phyloP scores from a whole-genome alignment of 257 asterid species.

The Osmanthus fragrans region DNA sequence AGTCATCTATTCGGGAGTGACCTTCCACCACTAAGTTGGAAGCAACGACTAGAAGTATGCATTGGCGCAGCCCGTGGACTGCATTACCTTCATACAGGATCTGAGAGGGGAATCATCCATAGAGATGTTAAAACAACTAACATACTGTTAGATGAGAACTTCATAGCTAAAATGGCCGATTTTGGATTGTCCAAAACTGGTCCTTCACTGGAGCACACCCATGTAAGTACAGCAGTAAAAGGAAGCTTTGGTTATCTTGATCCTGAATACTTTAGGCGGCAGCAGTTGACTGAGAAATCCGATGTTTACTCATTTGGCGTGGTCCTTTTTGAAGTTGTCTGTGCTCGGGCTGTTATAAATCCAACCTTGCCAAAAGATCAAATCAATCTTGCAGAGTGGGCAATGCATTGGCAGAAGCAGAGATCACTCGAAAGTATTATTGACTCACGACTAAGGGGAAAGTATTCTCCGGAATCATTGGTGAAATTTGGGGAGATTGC shows the following conservation, averaged over 20 bases:
- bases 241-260: slow-evolving; percentile 92
- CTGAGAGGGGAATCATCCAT: slow-evolving; percentile 80
- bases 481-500: slow-evolving; percentile 69
- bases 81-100: slow-evolving; percentile 89
- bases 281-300: slow-evolving; percentile 80
- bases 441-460: slow-evolving; percentile 49
- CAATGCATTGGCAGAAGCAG: slow-evolving; percentile 67
- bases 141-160: slow-evolving; percentile 65
- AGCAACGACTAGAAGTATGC: slow-evolving; percentile 71
- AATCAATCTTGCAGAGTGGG: slow-evolving; percentile 92
- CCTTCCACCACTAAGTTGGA: slow-evolving; percentile 68
- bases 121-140: slow-evolving; percentile 88
- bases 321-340: slow-evolving; percentile 67
- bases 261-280: slow-evolving; percentile 82
- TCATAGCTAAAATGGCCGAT: slow-evolving; percentile 86
- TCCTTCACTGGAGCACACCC: slow-evolving; percentile 82
- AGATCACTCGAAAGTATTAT: slow-evolving; percentile 60
- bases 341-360: slow-evolving; percentile 76
- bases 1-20: slow-evolving; percentile 75
- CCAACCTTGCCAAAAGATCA: slow-evolving; percentile 77
- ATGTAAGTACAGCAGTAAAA: slow-evolving; percentile 88
- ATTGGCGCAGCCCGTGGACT: slow-evolving; percentile 84
- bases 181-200: slow-evolving; percentile 86
- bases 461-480: slow-evolving; percentile 56
- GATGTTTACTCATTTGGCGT: slow-evolving; percentile 93